These are phyloP conservation scores for Aaosphaeria pasadenensis DNA, from an alignment of 2,329 filamentous ascomycete genomes.

Conservation along the genomic window DNA sequence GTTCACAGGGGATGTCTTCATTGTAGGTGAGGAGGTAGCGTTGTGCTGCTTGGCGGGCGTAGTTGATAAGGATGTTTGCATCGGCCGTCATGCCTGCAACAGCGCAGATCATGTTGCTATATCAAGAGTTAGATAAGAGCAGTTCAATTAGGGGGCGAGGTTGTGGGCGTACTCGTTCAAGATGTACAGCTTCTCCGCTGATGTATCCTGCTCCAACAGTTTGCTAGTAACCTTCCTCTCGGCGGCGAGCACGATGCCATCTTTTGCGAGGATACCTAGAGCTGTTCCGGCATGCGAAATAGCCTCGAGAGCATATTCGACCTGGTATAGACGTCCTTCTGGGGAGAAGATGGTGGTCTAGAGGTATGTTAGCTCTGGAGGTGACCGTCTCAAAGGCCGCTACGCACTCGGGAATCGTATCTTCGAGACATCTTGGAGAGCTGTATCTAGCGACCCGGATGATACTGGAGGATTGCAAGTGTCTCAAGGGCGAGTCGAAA, in stretches of 20 bases:
- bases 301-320: slow-evolving; percentile 98
- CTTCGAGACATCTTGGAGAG: slow-evolving; percentile 75
- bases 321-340: slow-evolving; percentile 96
- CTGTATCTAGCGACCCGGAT: not conserved
- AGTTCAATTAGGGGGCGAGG: not conserved
- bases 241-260: slow-evolving; percentile 96
- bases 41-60: slow-evolving; percentile 94
- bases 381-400: slow-evolving; percentile 16
- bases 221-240: slow-evolving; percentile 99
- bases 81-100: slow-evolving; percentile 99
- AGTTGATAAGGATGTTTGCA: slow-evolving; percentile 99
- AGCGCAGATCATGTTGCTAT: slow-evolving; percentile 99
- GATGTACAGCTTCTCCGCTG: slow-evolving; percentile 99
- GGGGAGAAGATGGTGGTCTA: slow-evolving; percentile 99
- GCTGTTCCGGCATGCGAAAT: slow-evolving; percentile 98
- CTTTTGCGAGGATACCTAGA: slow-evolving; percentile 92
- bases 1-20: slow-evolving; percentile 99
- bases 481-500: not conserved
- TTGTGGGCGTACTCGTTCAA: slow-evolving; percentile 77
- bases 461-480: not conserved
- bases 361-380: not conserved
- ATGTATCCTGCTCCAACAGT: slow-evolving; percentile 97
- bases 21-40: slow-evolving; percentile 98
- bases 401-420: slow-evolving; percentile 87
- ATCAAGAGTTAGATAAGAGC: slow-evolving; percentile 76